These are phyloP conservation scores for Gloeopeniophorella convolvens DNA, from an alignment of 768 basidiomycete genomes.

Conservation along the genomic window DNA sequence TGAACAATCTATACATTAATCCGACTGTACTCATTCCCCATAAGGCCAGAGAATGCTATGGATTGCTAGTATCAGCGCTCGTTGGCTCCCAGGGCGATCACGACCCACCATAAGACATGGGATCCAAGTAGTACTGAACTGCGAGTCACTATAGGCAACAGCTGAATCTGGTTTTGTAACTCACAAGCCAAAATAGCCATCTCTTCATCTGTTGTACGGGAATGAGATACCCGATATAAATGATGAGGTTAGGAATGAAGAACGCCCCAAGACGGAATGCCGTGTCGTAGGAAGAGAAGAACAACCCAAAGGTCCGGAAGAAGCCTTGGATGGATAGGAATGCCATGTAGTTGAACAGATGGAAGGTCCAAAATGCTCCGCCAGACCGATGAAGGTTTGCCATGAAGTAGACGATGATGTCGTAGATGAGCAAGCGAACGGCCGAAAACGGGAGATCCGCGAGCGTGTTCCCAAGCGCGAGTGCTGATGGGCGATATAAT, in stretches of 20 bases:
- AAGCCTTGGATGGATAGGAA: constrained; percentile 77
- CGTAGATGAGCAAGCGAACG: constrained; percentile 48
- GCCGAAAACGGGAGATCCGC: constrained; percentile 68
- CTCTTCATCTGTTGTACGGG: constrained; percentile 65
- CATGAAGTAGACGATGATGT: constrained; percentile 68
- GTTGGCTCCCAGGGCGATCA: neutral
- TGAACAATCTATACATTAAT: constrained; percentile 46
- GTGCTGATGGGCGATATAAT: constrained; percentile 60
- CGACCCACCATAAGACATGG: constrained; percentile 56
- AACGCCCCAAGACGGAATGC: constrained; percentile 53
- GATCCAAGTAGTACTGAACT: constrained; percentile 70
- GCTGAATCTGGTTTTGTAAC: constrained; percentile 24
- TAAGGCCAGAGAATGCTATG: constrained; percentile 62
- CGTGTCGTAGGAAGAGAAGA: constrained; percentile 48
- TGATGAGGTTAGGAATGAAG: constrained; percentile 71
- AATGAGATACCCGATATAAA: constrained; percentile 67
- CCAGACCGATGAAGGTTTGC: constrained; percentile 38
- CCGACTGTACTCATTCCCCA: constrained; percentile 84
- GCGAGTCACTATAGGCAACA: neutral
- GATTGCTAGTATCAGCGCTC: neutral
- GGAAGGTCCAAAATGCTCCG: constrained; percentile 49
- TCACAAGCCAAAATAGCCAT: constrained; percentile 82
- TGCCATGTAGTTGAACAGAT: constrained; percentile 56
- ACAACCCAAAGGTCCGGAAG: constrained; percentile 66
- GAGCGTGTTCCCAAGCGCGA: constrained; percentile 59